phyloP scores from a whole-genome alignment of 2,329 filamentous ascomycete genomes.

The Pyricularia grisea region DNA sequence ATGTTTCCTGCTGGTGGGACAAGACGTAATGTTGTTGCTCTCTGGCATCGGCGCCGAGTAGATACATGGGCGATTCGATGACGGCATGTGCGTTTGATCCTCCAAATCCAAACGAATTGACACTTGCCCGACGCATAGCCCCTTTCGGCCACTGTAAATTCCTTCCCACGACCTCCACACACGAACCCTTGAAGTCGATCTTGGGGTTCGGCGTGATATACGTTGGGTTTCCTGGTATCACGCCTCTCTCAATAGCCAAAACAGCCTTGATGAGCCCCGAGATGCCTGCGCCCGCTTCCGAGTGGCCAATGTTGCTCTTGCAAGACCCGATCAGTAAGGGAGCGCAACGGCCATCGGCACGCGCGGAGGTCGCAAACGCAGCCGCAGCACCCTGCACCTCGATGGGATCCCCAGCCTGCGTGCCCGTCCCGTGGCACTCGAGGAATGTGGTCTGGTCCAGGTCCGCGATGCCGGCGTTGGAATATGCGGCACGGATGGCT shows the following conservation, averaged over 20 bases:
- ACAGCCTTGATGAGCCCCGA: slow-evolving; percentile 18
- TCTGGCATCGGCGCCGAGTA: background rate
- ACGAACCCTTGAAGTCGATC: slow-evolving; percentile 15
- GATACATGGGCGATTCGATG: slow-evolving; percentile 17
- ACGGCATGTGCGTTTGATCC: slow-evolving; percentile 20
- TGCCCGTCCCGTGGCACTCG: slow-evolving; percentile 31
- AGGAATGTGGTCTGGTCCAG: slow-evolving; percentile 18
- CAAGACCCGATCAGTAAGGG: slow-evolving; percentile 15
- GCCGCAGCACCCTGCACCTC: slow-evolving; percentile 10
- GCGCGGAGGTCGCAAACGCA: slow-evolving; percentile 12
- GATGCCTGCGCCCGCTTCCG: slow-evolving; percentile 17
- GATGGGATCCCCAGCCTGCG: slow-evolving; percentile 15
- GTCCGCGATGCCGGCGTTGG: slow-evolving; percentile 9
- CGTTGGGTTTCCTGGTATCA: slow-evolving; percentile 16
- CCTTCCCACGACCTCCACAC: slow-evolving; percentile 16
- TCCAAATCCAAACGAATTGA: slow-evolving; percentile 21
- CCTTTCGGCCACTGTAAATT: slow-evolving; percentile 15
- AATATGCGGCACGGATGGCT: slow-evolving; percentile 11
- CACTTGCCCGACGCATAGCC: slow-evolving; percentile 11
- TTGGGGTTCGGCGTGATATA: slow-evolving; percentile 19
- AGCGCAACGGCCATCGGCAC: background rate
- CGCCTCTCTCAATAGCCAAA: slow-evolving; percentile 14
- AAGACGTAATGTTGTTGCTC: background rate
- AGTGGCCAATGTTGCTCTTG: slow-evolving; percentile 19
- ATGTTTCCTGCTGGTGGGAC: background rate